These are phyloP conservation scores for Pichia sp. DNA, from an alignment of 1,139 yeast genomes.

Conservation along the genomic window DNA sequence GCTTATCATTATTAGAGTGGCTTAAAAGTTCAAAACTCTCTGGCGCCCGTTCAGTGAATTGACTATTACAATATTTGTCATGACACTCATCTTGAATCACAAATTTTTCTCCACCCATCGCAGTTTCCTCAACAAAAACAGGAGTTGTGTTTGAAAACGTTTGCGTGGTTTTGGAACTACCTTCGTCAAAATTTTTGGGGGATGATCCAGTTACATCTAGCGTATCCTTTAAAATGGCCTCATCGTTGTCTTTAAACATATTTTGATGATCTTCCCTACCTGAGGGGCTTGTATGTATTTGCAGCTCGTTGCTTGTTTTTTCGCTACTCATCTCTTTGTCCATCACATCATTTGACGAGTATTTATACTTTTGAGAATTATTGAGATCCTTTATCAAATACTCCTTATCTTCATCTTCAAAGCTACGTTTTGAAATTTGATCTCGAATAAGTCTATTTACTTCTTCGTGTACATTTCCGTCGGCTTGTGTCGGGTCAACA, in stretches of 20 bases:
- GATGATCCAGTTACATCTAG: background rate
- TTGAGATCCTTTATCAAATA: background rate
- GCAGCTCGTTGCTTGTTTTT: background rate
- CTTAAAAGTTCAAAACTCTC: background rate
- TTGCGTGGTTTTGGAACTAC: background rate
- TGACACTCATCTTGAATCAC: background rate
- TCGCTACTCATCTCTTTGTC: background rate
- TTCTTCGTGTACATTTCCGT: conserved; percentile 23
- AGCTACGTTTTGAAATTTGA: conserved; percentile 5
- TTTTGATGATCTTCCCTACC: background rate
- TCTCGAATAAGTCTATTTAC: conserved; percentile 17
- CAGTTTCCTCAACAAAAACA: too few species aligned
- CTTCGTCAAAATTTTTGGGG: background rate
- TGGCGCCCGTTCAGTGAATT: background rate
- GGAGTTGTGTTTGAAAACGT: background rate
- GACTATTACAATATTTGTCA: background rate
- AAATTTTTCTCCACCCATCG: too few species aligned
- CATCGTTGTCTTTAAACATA: too few species aligned
- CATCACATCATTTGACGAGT: background rate
- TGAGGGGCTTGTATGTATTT: background rate
- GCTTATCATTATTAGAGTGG: background rate
- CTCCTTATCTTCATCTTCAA: conserved; percentile 1
- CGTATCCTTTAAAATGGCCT: background rate
- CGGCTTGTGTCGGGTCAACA: conserved; percentile 18
- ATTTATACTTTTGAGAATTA: background rate